Percentiles rank a stretch among this genome's conserved stretches.
These are phyloP conservation scores for Trifolium pratense DNA, from an alignment of 306 rosid genomes.

Conservation along the genomic window DNA sequence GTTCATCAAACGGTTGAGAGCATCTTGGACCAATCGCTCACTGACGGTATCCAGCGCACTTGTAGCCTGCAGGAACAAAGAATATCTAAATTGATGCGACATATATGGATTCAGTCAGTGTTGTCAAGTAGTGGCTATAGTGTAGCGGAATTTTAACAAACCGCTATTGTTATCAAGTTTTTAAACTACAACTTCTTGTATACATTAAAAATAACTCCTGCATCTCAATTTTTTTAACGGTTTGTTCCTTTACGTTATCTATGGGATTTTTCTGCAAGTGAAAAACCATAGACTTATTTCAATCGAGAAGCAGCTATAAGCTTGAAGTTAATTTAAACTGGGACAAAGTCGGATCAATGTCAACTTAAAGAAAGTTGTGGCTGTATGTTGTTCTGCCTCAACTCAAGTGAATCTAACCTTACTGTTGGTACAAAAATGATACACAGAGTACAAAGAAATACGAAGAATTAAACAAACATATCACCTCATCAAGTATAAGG, in stretches of 20 bases:
- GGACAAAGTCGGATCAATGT: not conserved
- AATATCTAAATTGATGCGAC: constrained; percentile 29
- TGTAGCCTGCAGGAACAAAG: constrained; percentile 69
- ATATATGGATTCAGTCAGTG: constrained; percentile 3
- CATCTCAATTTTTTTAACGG: too few relatives aligned
- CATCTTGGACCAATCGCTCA: constrained; percentile 88
- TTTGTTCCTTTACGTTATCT: too few relatives aligned
- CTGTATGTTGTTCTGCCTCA: constrained; percentile 11
- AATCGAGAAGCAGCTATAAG: not conserved
- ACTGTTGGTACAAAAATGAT: constrained; percentile 16
- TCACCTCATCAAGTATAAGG: constrained; percentile 89
- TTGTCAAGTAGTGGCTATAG: not conserved
- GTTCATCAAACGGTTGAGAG: constrained; percentile 81
- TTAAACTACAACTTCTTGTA: too few relatives aligned
- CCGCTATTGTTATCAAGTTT: not conserved
- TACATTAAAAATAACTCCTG: too few relatives aligned
- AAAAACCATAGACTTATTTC: not conserved
- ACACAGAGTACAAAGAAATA: constrained; percentile 28
- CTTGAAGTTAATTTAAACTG: not conserved
- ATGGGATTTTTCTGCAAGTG: too few relatives aligned
- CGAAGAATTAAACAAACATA: not conserved
- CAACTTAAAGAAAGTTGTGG: constrained; percentile 25
- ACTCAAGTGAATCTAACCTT: constrained; percentile 30
- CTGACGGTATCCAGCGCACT: constrained; percentile 92
- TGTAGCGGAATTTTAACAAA: not conserved